These are phyloP conservation scores for Nicotiana tomentosiformis DNA, from an alignment of 257 asterid species.

Conservation along the genomic window DNA sequence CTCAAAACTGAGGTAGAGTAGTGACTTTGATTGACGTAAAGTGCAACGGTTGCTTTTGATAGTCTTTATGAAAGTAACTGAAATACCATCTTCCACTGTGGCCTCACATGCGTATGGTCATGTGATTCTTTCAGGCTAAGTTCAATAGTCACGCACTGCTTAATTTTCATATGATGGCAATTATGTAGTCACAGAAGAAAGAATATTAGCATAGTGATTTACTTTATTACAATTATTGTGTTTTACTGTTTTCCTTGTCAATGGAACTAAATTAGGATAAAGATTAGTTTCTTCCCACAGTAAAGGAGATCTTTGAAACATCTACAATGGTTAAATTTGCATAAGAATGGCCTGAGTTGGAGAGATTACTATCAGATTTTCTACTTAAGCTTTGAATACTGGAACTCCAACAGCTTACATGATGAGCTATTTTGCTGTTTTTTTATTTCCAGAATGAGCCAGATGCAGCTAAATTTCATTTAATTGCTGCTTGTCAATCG, in stretches of 20 bases:
- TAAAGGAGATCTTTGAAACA: not conserved
- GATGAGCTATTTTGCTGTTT: not conserved
- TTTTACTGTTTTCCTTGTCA: not conserved
- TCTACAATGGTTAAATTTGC: not conserved
- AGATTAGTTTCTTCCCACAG: not conserved
- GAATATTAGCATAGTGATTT: not conserved
- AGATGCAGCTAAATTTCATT: conserved; percentile 60
- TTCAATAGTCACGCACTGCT: not conserved
- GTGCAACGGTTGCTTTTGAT: not conserved
- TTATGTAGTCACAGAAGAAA: not conserved
- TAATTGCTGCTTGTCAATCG: conserved; percentile 65
- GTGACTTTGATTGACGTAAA: not conserved
- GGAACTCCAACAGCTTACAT: not conserved
- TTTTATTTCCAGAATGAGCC: conserved; percentile 42
- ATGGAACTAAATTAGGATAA: not conserved
- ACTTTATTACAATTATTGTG: not conserved
- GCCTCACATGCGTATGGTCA: not conserved
- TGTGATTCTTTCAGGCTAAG: not conserved
- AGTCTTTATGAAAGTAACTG: not conserved
- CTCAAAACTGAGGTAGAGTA: not conserved
- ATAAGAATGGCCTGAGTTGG: not conserved
- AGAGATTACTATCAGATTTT: not conserved
- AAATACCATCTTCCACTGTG: not conserved
- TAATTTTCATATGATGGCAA: not conserved
- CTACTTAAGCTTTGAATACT: not conserved